A percentile compares a stretch with the other conserved stretches of the same genome.
Conservation (phyloP, 1,139 yeast genomes). For the Wickerhamiella pararugosa region DNA sequence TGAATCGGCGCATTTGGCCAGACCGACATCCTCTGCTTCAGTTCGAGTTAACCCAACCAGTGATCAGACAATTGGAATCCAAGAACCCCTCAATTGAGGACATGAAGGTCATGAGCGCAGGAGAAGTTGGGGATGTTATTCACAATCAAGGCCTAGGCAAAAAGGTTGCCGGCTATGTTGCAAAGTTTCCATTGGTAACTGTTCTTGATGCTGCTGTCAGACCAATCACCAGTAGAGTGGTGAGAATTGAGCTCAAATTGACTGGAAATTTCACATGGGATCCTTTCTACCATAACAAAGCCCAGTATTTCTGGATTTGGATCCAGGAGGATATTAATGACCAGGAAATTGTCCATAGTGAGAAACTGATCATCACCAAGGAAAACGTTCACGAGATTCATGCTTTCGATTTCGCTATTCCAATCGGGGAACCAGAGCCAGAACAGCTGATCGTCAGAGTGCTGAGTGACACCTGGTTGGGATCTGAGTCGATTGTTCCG, state of each 20-base stretch:
- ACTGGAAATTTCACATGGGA: slow-evolving; percentile 38
- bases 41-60: slow-evolving; percentile 60
- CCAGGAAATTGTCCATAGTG: slow-evolving; percentile 63
- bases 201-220: slow-evolving; percentile 63
- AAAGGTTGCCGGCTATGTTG: slow-evolving; percentile 42
- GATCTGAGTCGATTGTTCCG: slow-evolving; percentile 62
- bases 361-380: slow-evolving; percentile 46
- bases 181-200: slow-evolving; percentile 57
- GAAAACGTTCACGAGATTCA: slow-evolving; percentile 8
- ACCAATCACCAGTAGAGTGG: slow-evolving; percentile 77
- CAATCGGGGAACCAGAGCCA: slow-evolving; percentile 75
- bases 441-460: slow-evolving; percentile 71
- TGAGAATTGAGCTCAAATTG: slow-evolving; percentile 59
- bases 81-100: slow-evolving; percentile 57
- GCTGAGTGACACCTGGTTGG: slow-evolving; percentile 79
- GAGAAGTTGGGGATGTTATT: slow-evolving; percentile 76
- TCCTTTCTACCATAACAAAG: slow-evolving; percentile 66
- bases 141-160: slow-evolving; percentile 68
- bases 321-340: slow-evolving; percentile 69
- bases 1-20: slow-evolving; percentile 76
- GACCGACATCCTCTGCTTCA: slow-evolving; percentile 85
- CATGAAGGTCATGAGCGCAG: slow-evolving; percentile 55
- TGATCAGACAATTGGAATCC: slow-evolving; percentile 45
- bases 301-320: slow-evolving; percentile 82
- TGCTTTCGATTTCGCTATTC: slow-evolving; percentile 65